Base-by-base conservation (phyloP, 805 yeast species). In the Candida railenensis region DNA sequence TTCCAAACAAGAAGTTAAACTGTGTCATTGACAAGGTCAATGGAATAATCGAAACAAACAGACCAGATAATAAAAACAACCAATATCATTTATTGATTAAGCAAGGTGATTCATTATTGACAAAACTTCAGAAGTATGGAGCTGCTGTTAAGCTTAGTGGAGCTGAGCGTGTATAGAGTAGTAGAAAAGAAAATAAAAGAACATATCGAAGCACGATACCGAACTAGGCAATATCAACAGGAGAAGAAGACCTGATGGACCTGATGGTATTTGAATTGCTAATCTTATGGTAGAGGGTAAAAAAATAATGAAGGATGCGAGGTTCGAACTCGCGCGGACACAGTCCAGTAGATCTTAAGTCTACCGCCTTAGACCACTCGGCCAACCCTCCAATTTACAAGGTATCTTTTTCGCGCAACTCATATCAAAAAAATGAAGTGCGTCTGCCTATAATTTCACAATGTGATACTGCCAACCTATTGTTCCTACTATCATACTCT, bases 131-230 rank as follows among this genome's bases (percentile, higher is more conserved):
- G 66, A 94, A 91, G 66, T 94, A 92, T 58, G 96, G 96, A 40
- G 97, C 98, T 39, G 97, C 97, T 19, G 98, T 94, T 42, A 87
- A 95, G 65, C 78, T 94, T 58, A 86, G 95, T 61, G 97, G 98
- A 41, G 87, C 96, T 22, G 97, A 90, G 62, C 77, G 82, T 55
- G 82, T 79, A 21, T 52, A 52, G 48, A 34, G 30, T 25, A 25
- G 30, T 25, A 25, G 30, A 25, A 11, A 25, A 25, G 11, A 11
- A 25, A 25, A 5, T 7, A 25, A 25, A 11, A 25, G 11, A 7
- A 11, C n/a, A n/a, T n/a, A n/a, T n/a, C n/a, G n/a, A n/a, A n/a
- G n/a, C n/a, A n/a, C n/a, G n/a, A n/a, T n/a, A n/a, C n/a, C n/a
- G n/a, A n/a, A n/a, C n/a, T n/a, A n/a, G n/a, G n/a, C n/a, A n/a